phyloP scores from a whole-genome alignment of 345 rosid genomes.

The Barbarea vulgaris region DNA sequence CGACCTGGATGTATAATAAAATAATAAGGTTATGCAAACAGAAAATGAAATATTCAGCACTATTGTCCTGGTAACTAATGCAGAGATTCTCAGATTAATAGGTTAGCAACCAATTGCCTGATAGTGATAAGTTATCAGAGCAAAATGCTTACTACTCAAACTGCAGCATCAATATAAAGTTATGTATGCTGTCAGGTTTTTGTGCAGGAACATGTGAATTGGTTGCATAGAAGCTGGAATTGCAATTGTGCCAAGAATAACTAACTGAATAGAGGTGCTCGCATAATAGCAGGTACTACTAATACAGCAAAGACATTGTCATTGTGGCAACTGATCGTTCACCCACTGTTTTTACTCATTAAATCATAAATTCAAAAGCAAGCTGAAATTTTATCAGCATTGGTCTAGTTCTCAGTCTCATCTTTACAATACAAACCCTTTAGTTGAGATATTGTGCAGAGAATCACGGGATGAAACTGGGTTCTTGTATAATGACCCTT shows the following conservation, averaged over 20 bases:
- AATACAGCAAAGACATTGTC: not conserved
- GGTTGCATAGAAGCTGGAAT: not conserved
- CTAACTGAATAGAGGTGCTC: constrained; percentile 3
- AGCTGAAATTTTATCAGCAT: not conserved
- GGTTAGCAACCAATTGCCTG: constrained; percentile 25
- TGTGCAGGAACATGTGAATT: constrained; percentile 21
- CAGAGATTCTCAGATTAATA: constrained; percentile 2
- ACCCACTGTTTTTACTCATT: not conserved
- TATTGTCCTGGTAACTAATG: not conserved
- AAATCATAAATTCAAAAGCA: not conserved
- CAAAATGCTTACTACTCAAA: constrained; percentile 24
- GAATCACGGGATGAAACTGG: not conserved
- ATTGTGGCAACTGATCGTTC: not conserved
- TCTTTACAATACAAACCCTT: constrained; percentile 18
- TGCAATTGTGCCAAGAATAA: constrained; percentile 11
- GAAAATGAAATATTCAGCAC: not conserved
- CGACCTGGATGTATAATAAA: constrained; percentile 61
- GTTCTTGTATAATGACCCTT: constrained; percentile 8
- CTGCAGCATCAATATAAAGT: constrained; percentile 21
- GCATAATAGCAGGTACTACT: not conserved
- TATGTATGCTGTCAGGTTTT: constrained; percentile 4
- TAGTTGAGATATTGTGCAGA: constrained; percentile 16
- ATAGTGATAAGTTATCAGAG: constrained; percentile 23
- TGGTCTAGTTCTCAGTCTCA: constrained; percentile 12
- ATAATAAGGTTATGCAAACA: constrained; percentile 22